Base-by-base conservation (phyloP, 768 basidiomycete species). In the Russula dissimulans region DNA sequence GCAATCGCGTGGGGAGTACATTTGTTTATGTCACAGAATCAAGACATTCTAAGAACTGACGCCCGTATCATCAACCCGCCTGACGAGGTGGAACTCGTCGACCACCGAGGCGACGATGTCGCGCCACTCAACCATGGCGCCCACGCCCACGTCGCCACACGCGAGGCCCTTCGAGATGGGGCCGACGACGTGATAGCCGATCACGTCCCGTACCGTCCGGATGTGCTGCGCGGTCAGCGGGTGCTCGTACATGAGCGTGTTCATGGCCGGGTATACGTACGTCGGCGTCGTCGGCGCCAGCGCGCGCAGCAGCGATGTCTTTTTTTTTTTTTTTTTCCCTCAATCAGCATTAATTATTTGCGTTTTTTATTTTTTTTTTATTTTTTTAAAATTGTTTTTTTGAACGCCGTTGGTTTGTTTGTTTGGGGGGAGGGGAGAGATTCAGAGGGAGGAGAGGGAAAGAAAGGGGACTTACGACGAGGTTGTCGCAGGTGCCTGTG, bases 241-340 rank as follows among this genome's bases (percentile, higher is more conserved):
- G 69, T 98, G 95, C 60, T 89, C 84, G 69, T 91, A 98, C 95
- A 99, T 99, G 65, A 91, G 77, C 3, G 97, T 98, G 71, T 99
- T 99, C 95, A 98, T 99, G 0, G 95, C 97, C 1, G 95, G 95
- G 69, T 95, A 98, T 41, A 97, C 73, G 68, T 87, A 92, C 7
- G 91, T 93, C 7, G 89, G 89, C 0, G 91, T 97, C 6, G 81
- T 78, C 0, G 94, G 90, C 3, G 89, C 78, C 0, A 95, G 76
- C 0, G 92, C 95, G 22, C 92, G 84, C 61, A 97, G 80, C 4
- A 97, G 79, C 14, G 92, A 87, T 11, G 84, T 87, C 86, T 87
- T 36, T 18, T 3, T 15, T 9, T n/a, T n/a, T n/a, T n/a, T n/a
- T n/a, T n/a, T n/a, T n/a, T n/a, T n/a, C n/a, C n/a, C n/a, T n/a